A percentile compares a stretch with the other conserved stretches of the same genome.
Evolutionary conservation across 1,284 basidiomycete genomes (phyloP).

Genomic region (Puccinia polysora): DNA sequence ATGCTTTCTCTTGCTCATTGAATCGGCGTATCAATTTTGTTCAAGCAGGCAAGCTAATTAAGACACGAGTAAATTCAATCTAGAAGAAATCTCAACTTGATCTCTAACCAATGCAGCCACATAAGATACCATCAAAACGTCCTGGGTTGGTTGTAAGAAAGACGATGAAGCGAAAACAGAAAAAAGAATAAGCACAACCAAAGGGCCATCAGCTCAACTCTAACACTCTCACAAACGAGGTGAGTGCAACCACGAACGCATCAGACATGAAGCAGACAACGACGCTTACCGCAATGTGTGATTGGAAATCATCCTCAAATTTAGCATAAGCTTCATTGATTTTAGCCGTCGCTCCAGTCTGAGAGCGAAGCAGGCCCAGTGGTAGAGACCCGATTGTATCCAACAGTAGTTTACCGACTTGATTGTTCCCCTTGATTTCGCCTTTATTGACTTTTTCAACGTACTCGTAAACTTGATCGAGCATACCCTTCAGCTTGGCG

Average conservation of each 20-base stretch:
- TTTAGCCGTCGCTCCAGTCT: conserved; percentile 58
- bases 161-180: not conserved
- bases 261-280: not conserved
- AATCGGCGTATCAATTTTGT: no score
- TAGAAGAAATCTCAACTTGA: conserved; percentile 86
- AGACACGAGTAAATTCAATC: conserved; percentile 70
- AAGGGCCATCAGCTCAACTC: not conserved
- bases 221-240: no score
- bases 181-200: not conserved
- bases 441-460: conserved; percentile 77
- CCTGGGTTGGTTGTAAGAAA: conserved; percentile 39
- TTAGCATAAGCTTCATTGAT: conserved; percentile 63
- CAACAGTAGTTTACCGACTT: conserved; percentile 85
- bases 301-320: conserved; percentile 61
- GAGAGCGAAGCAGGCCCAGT: conserved; percentile 51
- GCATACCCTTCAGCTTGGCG: conserved; percentile 68
- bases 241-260: not conserved
- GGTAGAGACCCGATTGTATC: conserved; percentile 66
- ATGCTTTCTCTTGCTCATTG: no score
- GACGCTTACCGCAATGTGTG: conserved; percentile 59
- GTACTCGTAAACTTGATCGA: conserved; percentile 78
- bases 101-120: conserved; percentile 87
- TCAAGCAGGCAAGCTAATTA: no score
- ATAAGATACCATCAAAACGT: conserved; percentile 66
- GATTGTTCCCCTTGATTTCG: conserved; percentile 72